Evolutionary conservation across 257 asterid genomes (phyloP).

Genomic region (Solanum ossicruentum): DNA sequence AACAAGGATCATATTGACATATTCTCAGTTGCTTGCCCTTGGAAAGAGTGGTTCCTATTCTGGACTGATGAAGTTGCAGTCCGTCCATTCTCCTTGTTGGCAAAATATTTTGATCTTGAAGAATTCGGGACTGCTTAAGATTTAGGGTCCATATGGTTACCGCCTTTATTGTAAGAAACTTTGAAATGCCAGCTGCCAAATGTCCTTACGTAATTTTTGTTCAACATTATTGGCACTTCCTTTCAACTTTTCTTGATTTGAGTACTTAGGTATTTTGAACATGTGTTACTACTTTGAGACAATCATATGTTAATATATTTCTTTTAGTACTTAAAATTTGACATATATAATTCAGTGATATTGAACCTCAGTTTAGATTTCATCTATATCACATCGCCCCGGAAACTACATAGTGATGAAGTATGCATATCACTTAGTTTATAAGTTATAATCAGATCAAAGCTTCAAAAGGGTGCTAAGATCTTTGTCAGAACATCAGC

Average conservation of each 20-base stretch:
- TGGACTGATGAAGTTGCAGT: constrained; percentile 34
- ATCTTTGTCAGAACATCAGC: constrained; percentile 12
- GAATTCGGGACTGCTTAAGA: neutral
- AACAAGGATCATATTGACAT: constrained; percentile 32
- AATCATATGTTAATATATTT: neutral
- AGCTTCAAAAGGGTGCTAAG: neutral
- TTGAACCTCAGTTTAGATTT: neutral
- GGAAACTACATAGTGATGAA: neutral
- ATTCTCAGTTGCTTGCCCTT: constrained; percentile 24
- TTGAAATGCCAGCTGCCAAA: neutral
- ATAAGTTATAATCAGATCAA: neutral
- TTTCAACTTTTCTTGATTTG: neutral
- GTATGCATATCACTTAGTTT: neutral
- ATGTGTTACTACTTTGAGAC: neutral
- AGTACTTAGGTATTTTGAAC: neutral
- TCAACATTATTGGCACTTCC: neutral
- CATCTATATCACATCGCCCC: neutral
- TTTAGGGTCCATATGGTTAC: neutral
- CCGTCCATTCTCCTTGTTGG: constrained; percentile 8
- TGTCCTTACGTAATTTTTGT: neutral
- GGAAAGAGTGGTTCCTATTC: constrained; percentile 38
- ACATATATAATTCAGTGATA: neutral
- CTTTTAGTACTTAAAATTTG: neutral
- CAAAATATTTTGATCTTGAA: neutral
- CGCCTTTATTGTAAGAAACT: neutral